Evolutionary conservation across 2,329 filamentous ascomycete genomes (phyloP).

Genomic region (Pseudogymnoascus sp.): DNA sequence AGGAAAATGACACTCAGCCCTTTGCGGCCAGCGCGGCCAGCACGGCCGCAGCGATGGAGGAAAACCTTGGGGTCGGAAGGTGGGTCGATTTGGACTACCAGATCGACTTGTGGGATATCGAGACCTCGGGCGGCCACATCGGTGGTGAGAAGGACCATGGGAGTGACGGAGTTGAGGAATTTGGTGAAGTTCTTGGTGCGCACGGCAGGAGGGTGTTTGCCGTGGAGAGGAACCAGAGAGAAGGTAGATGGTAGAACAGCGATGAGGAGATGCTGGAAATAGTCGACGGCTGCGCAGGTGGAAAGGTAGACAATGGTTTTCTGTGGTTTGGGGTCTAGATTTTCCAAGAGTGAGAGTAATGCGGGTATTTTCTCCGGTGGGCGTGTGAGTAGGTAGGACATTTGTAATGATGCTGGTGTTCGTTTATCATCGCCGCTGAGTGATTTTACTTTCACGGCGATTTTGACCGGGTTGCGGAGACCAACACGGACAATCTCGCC

Average conservation of each 20-base stretch:
- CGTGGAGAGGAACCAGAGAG: slow-evolving; percentile 73
- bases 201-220: slow-evolving; percentile 82
- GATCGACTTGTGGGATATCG: slow-evolving; percentile 84
- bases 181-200: slow-evolving; percentile 79
- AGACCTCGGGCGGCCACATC: slow-evolving; percentile 86
- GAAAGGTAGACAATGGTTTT: slow-evolving; percentile 89
- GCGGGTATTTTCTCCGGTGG: slow-evolving; percentile 75
- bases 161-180: slow-evolving; percentile 66
- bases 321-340: slow-evolving; percentile 65
- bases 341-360: slow-evolving; percentile 60
- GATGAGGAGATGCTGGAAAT: slow-evolving; percentile 76
- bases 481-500: slow-evolving; percentile 88
- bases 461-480: slow-evolving; percentile 86
- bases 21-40: slow-evolving; percentile 78
- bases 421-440: slow-evolving; percentile 71
- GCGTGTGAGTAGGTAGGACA: slow-evolving; percentile 71
- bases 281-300: slow-evolving; percentile 90
- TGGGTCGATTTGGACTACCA: slow-evolving; percentile 83
- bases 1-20: slow-evolving; percentile 82
- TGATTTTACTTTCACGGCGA: slow-evolving; percentile 85
- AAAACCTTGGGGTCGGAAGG: slow-evolving; percentile 88
- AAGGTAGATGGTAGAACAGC: slow-evolving; percentile 61
- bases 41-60: slow-evolving; percentile 84
- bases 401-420: slow-evolving; percentile 86
- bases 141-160: slow-evolving; percentile 80